Evolutionary conservation across 2,329 filamentous ascomycete genomes (phyloP).

Genomic region (Alternaria novae-zelandiae): DNA sequence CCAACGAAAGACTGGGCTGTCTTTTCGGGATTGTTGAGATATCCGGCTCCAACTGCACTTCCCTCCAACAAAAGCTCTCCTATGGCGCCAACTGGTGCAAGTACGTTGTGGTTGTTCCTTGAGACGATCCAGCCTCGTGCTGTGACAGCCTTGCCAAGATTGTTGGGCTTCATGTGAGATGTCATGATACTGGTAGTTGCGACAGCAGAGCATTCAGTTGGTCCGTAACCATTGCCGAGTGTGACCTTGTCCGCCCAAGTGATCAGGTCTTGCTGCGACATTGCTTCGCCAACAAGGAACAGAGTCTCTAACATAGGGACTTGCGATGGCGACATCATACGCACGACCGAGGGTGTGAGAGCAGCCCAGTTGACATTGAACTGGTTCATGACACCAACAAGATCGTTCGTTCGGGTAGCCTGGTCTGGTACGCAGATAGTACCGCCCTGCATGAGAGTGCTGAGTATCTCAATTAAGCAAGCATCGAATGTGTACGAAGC

Average conservation of each 20-base stretch:
- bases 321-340: slow-evolving; percentile 37
- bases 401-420: slow-evolving; percentile 54
- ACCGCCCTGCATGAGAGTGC: slow-evolving; percentile 55
- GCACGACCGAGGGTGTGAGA: slow-evolving; percentile 53
- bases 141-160: slow-evolving; percentile 43
- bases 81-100: slow-evolving; percentile 48
- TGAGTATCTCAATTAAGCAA: slow-evolving; percentile 55
- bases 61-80: slow-evolving; percentile 54
- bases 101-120: slow-evolving; percentile 40
- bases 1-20: slow-evolving; percentile 34
- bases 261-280: slow-evolving; percentile 41
- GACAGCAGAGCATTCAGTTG: slow-evolving; percentile 47
- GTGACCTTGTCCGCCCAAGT: slow-evolving; percentile 46
- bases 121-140: slow-evolving; percentile 48
- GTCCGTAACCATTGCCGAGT: slow-evolving; percentile 51
- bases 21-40: slow-evolving; percentile 42
- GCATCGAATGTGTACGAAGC: slow-evolving; percentile 55
- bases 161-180: slow-evolving; percentile 36
- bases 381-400: slow-evolving; percentile 49
- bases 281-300: slow-evolving; percentile 41
- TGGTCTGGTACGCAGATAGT: slow-evolving; percentile 58
- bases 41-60: slow-evolving; percentile 36
- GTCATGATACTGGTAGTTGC: slow-evolving; percentile 43
- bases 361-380: slow-evolving; percentile 51
- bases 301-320: slow-evolving; percentile 36